These are phyloP conservation scores for Azolla pinnata DNA, from an alignment of 75 land plant genomes.

Conservation along the genomic window DNA sequence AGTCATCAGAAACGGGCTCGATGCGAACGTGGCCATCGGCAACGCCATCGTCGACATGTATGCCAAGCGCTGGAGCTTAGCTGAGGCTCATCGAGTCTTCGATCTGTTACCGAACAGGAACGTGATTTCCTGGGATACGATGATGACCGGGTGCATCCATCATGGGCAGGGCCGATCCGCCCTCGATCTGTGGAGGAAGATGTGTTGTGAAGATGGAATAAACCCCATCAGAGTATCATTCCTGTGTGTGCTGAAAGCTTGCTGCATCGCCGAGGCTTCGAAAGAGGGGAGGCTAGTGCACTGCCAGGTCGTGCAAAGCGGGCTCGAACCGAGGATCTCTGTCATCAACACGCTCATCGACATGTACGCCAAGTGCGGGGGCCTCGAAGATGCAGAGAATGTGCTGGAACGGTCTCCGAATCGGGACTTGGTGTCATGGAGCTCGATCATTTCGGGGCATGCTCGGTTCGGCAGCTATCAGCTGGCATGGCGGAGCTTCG, in stretches of 20 bases:
- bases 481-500: not conserved
- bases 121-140: conserved; percentile 7
- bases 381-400: conserved; percentile 1
- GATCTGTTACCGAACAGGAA: conserved; percentile 3
- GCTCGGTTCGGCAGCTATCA: not conserved
- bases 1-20: conserved; percentile 6
- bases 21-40: conserved; percentile 8
- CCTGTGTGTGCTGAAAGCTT: not conserved
- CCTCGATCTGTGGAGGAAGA: not conserved
- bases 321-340: not conserved
- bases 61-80: conserved; percentile 19
- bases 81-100: conserved; percentile 20
- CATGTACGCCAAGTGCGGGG: conserved; percentile 7
- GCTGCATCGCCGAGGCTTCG: not conserved
- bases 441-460: conserved; percentile 38
- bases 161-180: conserved; percentile 2
- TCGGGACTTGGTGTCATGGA: conserved; percentile 22
- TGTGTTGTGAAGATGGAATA: conserved; percentile 4
- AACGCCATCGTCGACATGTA: conserved; percentile 31
- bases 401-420: conserved; percentile 8
- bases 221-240: not conserved
- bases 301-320: not conserved
- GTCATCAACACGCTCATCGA: not conserved
- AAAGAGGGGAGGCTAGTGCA: conserved; percentile 12
- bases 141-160: conserved; percentile 11